Conservation (phyloP, 2,329 filamentous ascomycete genomes). For the Venturia asperata region DNA sequence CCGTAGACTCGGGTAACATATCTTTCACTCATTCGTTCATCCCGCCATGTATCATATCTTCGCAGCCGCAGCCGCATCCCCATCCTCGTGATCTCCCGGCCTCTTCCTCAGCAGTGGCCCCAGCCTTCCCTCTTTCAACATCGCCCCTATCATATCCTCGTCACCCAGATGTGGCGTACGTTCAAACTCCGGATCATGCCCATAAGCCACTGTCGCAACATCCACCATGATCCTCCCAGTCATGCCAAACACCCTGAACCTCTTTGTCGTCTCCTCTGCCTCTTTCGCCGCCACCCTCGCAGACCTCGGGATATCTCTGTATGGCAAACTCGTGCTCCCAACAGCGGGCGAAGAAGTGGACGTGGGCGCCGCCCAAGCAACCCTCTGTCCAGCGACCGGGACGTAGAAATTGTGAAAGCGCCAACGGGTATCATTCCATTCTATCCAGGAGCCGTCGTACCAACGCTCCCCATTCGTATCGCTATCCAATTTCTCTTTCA, state of each 20-base stretch:
- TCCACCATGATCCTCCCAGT: slow-evolving; percentile 87
- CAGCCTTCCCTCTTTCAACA: slow-evolving; percentile 52
- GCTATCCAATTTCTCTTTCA: slow-evolving; percentile 50
- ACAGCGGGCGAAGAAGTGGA: slow-evolving; percentile 14
- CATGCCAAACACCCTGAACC: slow-evolving; percentile 91
- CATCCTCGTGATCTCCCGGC: slow-evolving; percentile 47
- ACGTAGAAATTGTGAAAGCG: slow-evolving; percentile 88
- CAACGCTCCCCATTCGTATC: slow-evolving; percentile 46
- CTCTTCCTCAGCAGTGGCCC: slow-evolving; percentile 41
- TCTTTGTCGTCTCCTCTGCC: slow-evolving; percentile 40
- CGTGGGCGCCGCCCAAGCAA: slow-evolving; percentile 49
- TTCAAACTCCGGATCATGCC: slow-evolving; percentile 76
- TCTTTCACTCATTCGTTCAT: neutral
- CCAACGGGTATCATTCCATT: slow-evolving; percentile 75
- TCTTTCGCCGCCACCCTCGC: slow-evolving; percentile 10
- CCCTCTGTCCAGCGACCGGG: slow-evolving; percentile 63
- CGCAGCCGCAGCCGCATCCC: slow-evolving; percentile 43
- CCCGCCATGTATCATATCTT: slow-evolving; percentile 32
- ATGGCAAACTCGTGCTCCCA: slow-evolving; percentile 20
- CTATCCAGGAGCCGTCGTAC: slow-evolving; percentile 79
- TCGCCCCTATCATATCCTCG: slow-evolving; percentile 54
- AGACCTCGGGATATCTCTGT: slow-evolving; percentile 16
- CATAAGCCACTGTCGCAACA: slow-evolving; percentile 77
- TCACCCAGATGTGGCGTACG: slow-evolving; percentile 58
- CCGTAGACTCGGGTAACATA: neutral